Percentiles rank a stretch among this genome's conserved stretches.
phyloP scores from a whole-genome alignment of 2,329 filamentous ascomycete species.

The Chaetomiaceae sp. region DNA sequence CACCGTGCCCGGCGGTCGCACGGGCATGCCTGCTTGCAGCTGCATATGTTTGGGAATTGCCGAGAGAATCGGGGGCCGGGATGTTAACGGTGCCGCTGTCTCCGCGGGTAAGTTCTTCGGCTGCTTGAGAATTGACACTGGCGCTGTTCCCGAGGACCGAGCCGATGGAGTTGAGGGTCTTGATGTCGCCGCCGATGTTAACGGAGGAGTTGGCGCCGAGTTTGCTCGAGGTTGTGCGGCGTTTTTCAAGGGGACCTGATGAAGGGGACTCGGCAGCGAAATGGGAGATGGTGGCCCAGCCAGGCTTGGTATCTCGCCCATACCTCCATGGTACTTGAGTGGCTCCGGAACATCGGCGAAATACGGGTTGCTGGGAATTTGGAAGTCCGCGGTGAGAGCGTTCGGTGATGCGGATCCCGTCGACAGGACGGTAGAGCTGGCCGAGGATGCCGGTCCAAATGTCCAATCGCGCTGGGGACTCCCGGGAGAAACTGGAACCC shows the following conservation, averaged over 20 bases:
- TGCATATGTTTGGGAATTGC: conserved; percentile 28
- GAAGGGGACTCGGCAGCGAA: conserved; percentile 8
- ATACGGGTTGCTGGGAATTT: conserved; percentile 14
- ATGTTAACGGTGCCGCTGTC: too few species aligned
- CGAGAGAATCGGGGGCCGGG: conserved; percentile 22
- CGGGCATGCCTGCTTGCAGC: conserved; percentile 19
- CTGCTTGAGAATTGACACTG: conserved; percentile 29
- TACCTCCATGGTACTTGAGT: neutral
- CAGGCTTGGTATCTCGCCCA: conserved; percentile 5
- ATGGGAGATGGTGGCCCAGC: conserved; percentile 15
- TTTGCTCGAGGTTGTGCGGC: conserved; percentile 9
- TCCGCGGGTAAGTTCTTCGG: conserved; percentile 3
- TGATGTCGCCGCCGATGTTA: neutral
- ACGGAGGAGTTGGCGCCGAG: conserved; percentile 9
- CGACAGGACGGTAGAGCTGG: conserved; percentile 9
- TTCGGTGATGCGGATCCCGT: conserved; percentile 1
- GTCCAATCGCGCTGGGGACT: conserved; percentile 3
- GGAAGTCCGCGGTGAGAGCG: conserved; percentile 4
- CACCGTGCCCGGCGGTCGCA: conserved; percentile 3
- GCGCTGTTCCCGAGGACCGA: conserved; percentile 9
- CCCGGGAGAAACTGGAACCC: neutral
- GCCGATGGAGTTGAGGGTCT: conserved; percentile 3
- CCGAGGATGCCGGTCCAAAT: conserved; percentile 4
- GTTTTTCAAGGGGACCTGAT: conserved; percentile 1
- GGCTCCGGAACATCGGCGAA: conserved; percentile 6